Evolutionary conservation across 495 filamentous ascomycete species (phyloP).

Genomic region (Penicillium manginii): DNA sequence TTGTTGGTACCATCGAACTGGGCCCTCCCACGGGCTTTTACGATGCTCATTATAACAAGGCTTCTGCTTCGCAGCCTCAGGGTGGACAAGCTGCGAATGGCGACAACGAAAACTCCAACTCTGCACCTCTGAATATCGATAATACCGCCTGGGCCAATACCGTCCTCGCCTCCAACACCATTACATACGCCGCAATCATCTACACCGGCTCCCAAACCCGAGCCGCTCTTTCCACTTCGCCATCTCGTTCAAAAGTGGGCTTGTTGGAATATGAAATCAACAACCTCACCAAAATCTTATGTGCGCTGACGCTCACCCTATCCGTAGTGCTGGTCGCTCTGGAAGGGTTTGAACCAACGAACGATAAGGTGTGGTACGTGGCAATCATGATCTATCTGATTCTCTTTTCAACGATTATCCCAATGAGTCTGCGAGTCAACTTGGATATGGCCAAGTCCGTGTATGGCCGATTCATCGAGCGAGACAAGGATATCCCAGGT

Average conservation of each 20-base stretch:
- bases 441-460: slow-evolving; percentile 96
- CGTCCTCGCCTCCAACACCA: slow-evolving; percentile 88
- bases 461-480: slow-evolving; percentile 94
- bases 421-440: slow-evolving; percentile 94
- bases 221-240: slow-evolving; percentile 89
- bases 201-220: slow-evolving; percentile 96
- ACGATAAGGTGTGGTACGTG: slow-evolving; percentile 79
- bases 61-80: slow-evolving; percentile 24
- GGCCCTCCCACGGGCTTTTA: slow-evolving; percentile 44
- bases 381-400: slow-evolving; percentile 95
- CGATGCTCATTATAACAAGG: slow-evolving; percentile 50
- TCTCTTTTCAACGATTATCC: slow-evolving; percentile 98
- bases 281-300: slow-evolving; percentile 95
- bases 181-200: slow-evolving; percentile 82
- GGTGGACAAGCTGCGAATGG: slow-evolving; percentile 26
- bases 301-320: slow-evolving; percentile 79
- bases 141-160: slow-evolving; percentile 99
- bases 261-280: slow-evolving; percentile 97
- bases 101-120: slow-evolving; percentile 42
- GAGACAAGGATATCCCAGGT: slow-evolving; percentile 83
- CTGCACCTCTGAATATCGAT: slow-evolving; percentile 84
- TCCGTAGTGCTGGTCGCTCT: slow-evolving; percentile 89
- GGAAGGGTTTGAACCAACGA: slow-evolving; percentile 73
- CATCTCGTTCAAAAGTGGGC: slow-evolving; percentile 89
- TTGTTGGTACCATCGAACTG: slow-evolving; percentile 80